Evolutionary conservation across 495 filamentous ascomycete genomes (phyloP).

Genomic region (Talaromyces thailandensis): DNA sequence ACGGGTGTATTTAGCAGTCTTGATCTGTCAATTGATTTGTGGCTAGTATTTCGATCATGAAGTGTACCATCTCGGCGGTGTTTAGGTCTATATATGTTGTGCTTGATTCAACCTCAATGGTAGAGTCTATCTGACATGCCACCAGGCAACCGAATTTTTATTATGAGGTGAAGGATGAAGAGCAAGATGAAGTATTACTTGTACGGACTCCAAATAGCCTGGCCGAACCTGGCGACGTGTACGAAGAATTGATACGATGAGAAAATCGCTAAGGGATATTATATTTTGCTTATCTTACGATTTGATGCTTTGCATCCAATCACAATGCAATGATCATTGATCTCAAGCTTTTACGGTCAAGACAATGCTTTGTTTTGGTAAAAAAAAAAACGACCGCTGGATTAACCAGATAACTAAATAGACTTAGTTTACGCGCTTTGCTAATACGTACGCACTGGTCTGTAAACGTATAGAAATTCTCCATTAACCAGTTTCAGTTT

Average conservation of each 20-base stretch:
- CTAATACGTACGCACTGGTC: neutral
- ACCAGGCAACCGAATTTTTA: neutral
- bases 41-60: neutral
- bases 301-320: neutral
- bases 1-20: neutral
- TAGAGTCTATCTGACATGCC: neutral
- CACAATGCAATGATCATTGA: neutral
- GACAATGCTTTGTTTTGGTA: neutral
- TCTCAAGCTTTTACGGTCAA: neutral
- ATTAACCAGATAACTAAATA: neutral
- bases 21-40: neutral
- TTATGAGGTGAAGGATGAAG: neutral
- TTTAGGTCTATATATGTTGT: neutral
- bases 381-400: neutral
- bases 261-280: neutral
- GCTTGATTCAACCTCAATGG: neutral
- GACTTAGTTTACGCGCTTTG: constrained; percentile 4
- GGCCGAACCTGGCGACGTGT: neutral
- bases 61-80: neutral
- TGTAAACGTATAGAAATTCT: neutral
- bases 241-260: neutral
- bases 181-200: neutral
- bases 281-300: neutral
- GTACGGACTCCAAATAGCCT: neutral
- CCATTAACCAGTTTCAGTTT: neutral